These are phyloP conservation scores for Jacaranda mimosifolia DNA, from an alignment of 257 asterid genomes.

Conservation along the genomic window DNA sequence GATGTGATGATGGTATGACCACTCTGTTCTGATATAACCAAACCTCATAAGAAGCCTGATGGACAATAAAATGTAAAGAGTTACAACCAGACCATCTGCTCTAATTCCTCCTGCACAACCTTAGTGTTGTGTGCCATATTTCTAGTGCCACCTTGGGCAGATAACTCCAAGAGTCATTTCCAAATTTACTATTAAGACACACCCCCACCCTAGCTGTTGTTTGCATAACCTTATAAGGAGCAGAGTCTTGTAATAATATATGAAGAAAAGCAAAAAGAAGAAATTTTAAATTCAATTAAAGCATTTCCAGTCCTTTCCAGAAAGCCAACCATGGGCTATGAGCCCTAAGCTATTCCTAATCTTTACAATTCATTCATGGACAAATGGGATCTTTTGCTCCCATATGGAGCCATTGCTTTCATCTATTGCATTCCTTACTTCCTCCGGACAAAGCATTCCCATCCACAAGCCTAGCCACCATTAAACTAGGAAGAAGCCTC, in stretches of 20 bases:
- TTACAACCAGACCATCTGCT: slow-evolving; percentile 7
- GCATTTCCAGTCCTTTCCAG: too few species aligned
- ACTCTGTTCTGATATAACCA: slow-evolving; percentile 14
- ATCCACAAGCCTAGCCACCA: too few species aligned
- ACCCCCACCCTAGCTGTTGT: slow-evolving; percentile 7
- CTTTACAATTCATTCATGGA: too few species aligned
- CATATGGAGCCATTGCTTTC: too few species aligned
- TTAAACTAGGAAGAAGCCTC: too few species aligned
- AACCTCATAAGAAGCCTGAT: slow-evolving; percentile 16
- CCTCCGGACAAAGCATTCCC: too few species aligned
- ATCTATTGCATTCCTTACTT: too few species aligned
- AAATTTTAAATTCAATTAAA: slow-evolving; percentile 19
- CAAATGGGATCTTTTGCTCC: too few species aligned
- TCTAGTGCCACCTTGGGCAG: background rate
- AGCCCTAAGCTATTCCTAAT: too few species aligned
- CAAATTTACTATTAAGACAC: slow-evolving; percentile 23
- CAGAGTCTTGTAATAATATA: slow-evolving; percentile 5
- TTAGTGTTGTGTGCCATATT: background rate
- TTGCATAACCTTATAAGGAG: slow-evolving; percentile 6
- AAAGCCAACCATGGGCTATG: too few species aligned
- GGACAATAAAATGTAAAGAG: background rate
- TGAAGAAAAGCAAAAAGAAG: slow-evolving; percentile 25
- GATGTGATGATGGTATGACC: background rate
- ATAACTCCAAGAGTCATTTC: background rate
- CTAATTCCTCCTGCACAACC: slow-evolving; percentile 9